Evolutionary conservation across 2,329 filamentous ascomycete species (phyloP).

Genomic region (Akanthomyces uredinophilus): DNA sequence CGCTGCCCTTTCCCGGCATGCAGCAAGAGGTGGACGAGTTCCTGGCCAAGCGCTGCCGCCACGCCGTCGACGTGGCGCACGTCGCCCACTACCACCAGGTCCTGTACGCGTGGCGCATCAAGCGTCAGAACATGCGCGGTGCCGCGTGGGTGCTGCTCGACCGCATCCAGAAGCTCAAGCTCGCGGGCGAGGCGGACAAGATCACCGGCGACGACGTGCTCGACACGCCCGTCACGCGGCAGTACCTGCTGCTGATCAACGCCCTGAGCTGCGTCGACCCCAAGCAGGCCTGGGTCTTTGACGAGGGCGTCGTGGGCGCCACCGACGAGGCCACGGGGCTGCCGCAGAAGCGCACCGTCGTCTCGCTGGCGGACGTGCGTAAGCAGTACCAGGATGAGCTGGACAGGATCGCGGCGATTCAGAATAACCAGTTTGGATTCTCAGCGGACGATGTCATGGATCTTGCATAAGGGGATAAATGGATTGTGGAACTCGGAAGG

Average conservation of each 20-base stretch:
- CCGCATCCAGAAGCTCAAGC: constrained; percentile 56
- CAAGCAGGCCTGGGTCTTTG: constrained; percentile 73
- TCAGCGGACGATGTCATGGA: constrained; percentile 51
- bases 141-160: constrained; percentile 59
- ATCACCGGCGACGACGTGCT: constrained; percentile 50
- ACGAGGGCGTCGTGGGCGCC: constrained; percentile 26
- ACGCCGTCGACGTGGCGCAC: constrained; percentile 58
- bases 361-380: constrained; percentile 80
- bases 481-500: not conserved
- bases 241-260: constrained; percentile 90
- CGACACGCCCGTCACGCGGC: constrained; percentile 62
- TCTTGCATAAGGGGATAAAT: constrained; percentile 31
- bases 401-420: constrained; percentile 80
- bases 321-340: constrained; percentile 21
- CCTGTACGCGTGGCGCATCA: constrained; percentile 85
- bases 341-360: constrained; percentile 61
- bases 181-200: constrained; percentile 54
- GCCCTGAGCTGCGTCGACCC: constrained; percentile 78
- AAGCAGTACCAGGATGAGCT: constrained; percentile 87
- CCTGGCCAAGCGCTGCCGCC: constrained; percentile 65
- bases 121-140: constrained; percentile 80
- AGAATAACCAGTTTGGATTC: constrained; percentile 85
- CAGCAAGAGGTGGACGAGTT: constrained; percentile 74
- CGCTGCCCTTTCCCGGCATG: constrained; percentile 73
- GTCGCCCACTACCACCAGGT: constrained; percentile 84